phyloP scores from a whole-genome alignment of 129 eudicot species.

The Artemisia annua region DNA sequence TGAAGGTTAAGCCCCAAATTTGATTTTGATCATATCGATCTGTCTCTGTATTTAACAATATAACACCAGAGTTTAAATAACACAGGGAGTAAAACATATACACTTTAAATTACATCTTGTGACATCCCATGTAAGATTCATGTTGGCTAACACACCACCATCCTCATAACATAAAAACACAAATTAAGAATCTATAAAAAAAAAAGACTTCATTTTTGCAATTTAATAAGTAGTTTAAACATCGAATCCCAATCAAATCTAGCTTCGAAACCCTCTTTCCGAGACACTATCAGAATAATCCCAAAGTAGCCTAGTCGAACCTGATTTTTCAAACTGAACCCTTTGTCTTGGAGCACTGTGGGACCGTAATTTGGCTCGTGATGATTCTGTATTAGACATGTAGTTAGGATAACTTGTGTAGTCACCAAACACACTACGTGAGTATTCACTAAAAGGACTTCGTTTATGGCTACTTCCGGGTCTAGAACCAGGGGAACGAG shows the following conservation, averaged over 20 bases:
- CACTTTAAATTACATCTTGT: too few species aligned
- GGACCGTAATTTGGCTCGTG: conserved; percentile 76
- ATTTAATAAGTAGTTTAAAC: conserved; percentile 4
- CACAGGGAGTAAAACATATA: too few species aligned
- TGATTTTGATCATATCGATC: neutral
- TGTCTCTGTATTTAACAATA: too few species aligned
- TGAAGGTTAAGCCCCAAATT: too few species aligned
- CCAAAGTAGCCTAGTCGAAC: conserved; percentile 44
- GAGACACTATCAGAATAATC: conserved; percentile 56
- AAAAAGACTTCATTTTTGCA: conserved; percentile 18
- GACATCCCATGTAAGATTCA: too few species aligned
- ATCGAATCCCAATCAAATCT: neutral
- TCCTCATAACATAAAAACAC: conserved; percentile 6
- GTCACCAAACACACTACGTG: conserved; percentile 61
- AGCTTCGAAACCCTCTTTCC: conserved; percentile 49
- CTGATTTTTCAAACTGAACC: conserved; percentile 45
- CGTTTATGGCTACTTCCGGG: conserved; percentile 58
- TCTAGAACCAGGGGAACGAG: conserved; percentile 51
- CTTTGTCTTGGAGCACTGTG: conserved; percentile 86
- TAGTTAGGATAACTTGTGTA: conserved; percentile 63
- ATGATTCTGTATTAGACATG: conserved; percentile 84
- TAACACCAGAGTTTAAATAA: too few species aligned
- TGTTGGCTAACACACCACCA: neutral
- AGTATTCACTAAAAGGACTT: conserved; percentile 61
- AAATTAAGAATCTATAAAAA: conserved; percentile 21